These are phyloP conservation scores for Salvia hispanica DNA, from an alignment of 257 asterid species.

Conservation along the genomic window DNA sequence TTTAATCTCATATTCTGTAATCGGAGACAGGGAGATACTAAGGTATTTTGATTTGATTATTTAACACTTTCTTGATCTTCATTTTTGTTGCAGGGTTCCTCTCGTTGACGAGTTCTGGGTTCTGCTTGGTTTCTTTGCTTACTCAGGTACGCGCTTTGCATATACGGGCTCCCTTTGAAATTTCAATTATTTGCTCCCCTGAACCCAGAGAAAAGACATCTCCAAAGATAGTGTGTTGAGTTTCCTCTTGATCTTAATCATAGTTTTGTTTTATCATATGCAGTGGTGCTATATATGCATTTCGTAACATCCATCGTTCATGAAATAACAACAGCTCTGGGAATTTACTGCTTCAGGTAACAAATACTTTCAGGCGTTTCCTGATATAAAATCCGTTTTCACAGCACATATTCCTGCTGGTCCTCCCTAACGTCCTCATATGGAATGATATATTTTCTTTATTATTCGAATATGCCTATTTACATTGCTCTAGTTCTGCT, in stretches of 20 bases:
- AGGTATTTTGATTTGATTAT: constrained; percentile 7
- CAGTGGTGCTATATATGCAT: constrained; percentile 80
- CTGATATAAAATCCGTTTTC: background rate
- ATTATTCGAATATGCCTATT: background rate
- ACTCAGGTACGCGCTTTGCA: constrained; percentile 55
- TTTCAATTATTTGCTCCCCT: background rate
- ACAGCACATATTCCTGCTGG: background rate
- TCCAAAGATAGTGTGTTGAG: background rate
- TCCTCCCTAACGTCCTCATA: too few relatives aligned
- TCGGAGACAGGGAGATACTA: constrained; percentile 12
- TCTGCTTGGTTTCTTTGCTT: constrained; percentile 71
- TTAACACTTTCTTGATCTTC: constrained; percentile 21
- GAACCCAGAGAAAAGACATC: background rate
- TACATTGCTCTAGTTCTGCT: background rate
- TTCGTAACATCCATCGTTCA: constrained; percentile 87
- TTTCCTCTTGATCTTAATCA: background rate
- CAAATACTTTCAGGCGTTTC: background rate
- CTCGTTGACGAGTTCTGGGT: constrained; percentile 89
- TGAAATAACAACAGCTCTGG: constrained; percentile 90
- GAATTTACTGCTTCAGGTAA: constrained; percentile 94
- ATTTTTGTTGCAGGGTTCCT: constrained; percentile 69
- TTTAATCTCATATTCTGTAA: constrained; percentile 17
- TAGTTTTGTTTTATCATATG: constrained; percentile 22
- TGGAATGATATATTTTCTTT: background rate
- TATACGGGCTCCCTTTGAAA: background rate